These are phyloP conservation scores for Aegilops speltoides DNA, from an alignment of 176 grass and related monocot species.

Conservation along the genomic window DNA sequence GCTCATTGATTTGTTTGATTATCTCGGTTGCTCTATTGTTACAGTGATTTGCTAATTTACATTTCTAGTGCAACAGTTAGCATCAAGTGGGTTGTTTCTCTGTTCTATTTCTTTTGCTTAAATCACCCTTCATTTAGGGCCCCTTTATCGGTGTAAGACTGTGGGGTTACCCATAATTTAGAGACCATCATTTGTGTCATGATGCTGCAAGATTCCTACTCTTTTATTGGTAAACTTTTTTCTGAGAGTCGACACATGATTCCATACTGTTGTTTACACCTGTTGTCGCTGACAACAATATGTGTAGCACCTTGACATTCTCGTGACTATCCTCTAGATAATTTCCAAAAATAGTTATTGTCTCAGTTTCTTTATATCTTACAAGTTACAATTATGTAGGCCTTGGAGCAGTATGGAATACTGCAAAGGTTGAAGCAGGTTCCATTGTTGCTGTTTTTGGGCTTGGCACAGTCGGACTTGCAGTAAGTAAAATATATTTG, in stretches of 20 bases:
- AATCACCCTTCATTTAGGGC: not conserved
- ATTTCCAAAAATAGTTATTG: not conserved
- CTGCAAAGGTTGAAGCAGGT: constrained; percentile 91
- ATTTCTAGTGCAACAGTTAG: not conserved
- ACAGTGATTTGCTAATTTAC: not conserved
- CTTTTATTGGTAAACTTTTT: not conserved
- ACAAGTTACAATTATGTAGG: constrained; percentile 46
- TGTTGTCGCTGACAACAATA: not conserved
- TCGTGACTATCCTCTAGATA: not conserved
- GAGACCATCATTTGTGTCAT: not conserved
- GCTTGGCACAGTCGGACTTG: constrained; percentile 94
- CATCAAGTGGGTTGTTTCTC: not conserved
- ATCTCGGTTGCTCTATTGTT: not conserved
- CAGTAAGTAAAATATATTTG: constrained; percentile 56
- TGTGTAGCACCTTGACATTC: not conserved
- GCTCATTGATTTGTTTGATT: not conserved
- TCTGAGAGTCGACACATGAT: not conserved
- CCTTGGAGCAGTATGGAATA: constrained; percentile 99
- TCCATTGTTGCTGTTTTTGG: constrained; percentile 94
- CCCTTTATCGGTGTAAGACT: not conserved
- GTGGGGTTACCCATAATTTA: not conserved
- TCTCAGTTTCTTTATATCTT: constrained; percentile 12
- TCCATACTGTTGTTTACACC: not conserved
- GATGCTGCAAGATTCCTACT: not conserved
- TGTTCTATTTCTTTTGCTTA: not conserved